These are phyloP conservation scores for Macroventuria anomochaeta DNA, from an alignment of 2,329 filamentous ascomycete genomes.

Conservation along the genomic window DNA sequence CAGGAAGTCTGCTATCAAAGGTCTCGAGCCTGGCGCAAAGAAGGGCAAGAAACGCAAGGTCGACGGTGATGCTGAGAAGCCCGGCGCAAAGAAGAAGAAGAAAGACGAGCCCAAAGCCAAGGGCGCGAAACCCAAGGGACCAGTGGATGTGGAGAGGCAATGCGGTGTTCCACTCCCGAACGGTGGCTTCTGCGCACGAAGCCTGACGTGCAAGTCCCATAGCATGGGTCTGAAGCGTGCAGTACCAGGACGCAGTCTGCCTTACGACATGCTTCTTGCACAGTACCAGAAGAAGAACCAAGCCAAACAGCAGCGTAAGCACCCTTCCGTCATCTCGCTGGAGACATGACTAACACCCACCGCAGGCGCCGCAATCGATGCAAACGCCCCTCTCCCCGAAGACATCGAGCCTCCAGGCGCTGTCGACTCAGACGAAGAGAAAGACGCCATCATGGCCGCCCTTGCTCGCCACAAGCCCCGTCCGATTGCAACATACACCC, in stretches of 20 bases:
- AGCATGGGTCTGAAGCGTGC: slow-evolving; percentile 93
- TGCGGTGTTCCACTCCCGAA: slow-evolving; percentile 88
- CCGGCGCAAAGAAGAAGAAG: slow-evolving; percentile 86
- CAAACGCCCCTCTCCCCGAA: slow-evolving; percentile 88
- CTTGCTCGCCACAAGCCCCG: slow-evolving; percentile 75
- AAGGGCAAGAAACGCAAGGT: slow-evolving; percentile 58
- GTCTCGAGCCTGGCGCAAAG: slow-evolving; percentile 49
- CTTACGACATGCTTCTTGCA: slow-evolving; percentile 85
- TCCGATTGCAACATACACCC: slow-evolving; percentile 72
- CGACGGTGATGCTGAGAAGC: slow-evolving; percentile 73
- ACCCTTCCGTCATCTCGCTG: background rate
- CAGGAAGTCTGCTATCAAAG: slow-evolving; percentile 52
- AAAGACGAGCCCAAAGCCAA: slow-evolving; percentile 90
- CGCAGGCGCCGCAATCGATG: slow-evolving; percentile 88
- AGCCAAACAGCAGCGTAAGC: slow-evolving; percentile 92
- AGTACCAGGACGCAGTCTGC: slow-evolving; percentile 83
- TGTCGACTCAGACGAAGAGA: slow-evolving; percentile 94
- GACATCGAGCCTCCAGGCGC: slow-evolving; percentile 74
- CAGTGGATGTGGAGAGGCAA: slow-evolving; percentile 92
- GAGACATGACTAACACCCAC: slow-evolving; percentile 8
- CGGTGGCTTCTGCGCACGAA: slow-evolving; percentile 84
- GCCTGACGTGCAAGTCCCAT: slow-evolving; percentile 91
- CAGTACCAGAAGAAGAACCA: slow-evolving; percentile 90
- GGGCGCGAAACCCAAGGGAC: slow-evolving; percentile 83
- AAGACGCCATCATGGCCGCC: slow-evolving; percentile 83